A percentile compares a stretch with the other conserved stretches of the same genome.
Conservation (phyloP, 2,329 filamentous ascomycete species). For the Claviceps citrina region DNA sequence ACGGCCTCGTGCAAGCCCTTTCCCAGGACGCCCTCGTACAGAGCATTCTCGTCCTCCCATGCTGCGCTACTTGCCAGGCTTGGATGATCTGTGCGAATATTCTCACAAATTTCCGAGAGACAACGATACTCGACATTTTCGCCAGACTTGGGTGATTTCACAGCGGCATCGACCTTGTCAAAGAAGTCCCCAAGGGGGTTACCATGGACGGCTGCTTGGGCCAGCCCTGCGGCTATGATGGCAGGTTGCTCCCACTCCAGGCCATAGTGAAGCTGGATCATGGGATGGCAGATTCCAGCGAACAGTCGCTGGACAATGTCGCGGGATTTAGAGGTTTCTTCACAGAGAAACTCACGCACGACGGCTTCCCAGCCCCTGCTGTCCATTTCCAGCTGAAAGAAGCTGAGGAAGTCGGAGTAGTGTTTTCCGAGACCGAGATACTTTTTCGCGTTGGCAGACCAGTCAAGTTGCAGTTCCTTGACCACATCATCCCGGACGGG, state of each 20-base stretch:
- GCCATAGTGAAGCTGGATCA: constrained; percentile 76
- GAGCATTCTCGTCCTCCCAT: constrained; percentile 42
- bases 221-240: constrained; percentile 65
- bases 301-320: constrained; percentile 56
- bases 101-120: constrained; percentile 42
- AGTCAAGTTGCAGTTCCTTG: constrained; percentile 37
- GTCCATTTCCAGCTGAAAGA: constrained; percentile 62
- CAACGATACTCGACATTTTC: constrained; percentile 9
- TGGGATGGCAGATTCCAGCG: constrained; percentile 56
- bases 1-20: constrained; percentile 50
- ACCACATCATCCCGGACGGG: constrained; percentile 34
- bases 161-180: constrained; percentile 32
- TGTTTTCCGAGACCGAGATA: constrained; percentile 46
- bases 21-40: constrained; percentile 51
- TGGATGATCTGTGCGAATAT: constrained; percentile 34
- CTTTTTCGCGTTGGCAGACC: constrained; percentile 32
- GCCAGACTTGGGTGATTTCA: constrained; percentile 14
- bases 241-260: constrained; percentile 71
- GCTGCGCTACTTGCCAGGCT: constrained; percentile 37
- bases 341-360: constrained; percentile 54
- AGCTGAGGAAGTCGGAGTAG: constrained; percentile 62
- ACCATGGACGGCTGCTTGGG: constrained; percentile 58
- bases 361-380: constrained; percentile 42
- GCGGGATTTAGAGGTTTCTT: constrained; percentile 46
- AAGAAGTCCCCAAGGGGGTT: constrained; percentile 41